Evolutionary conservation across 768 basidiomycete species (phyloP), one percentile per base, ranked within the genome.

Genomic region (Leccinum truebloodii): DNA sequence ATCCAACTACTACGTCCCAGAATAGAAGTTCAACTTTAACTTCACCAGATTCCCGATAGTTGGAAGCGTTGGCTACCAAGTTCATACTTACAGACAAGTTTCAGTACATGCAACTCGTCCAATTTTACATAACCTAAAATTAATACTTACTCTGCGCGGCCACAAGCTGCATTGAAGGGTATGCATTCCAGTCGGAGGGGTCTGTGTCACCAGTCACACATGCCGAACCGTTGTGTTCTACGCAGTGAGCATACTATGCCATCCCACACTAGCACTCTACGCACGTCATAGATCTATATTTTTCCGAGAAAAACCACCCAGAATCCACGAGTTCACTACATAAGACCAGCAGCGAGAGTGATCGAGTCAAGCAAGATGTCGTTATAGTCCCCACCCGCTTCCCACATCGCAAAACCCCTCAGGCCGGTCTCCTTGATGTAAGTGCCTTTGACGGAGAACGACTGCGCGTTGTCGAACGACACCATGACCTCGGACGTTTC

Each of bases 351-450:
- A 6, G 54, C 16, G 35, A 13, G 26, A 48, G 39, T 61, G 50
- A 90, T 86, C 4, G 87, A 76, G 70, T 87, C 78, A 4, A 89
- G 75, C 48, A 91, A 74, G 18, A 81, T 78, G 69, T 89, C 80
- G 44, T 85, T 71, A 54, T 74, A 81, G 72, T 89, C 88, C 10
- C 85, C 85, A 32, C 82, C 86, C 44, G 85, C 81, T 70, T 90
- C 86, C 87, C 87, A 89, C 73, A 87, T 81, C 3, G 85, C 77
- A 69, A 89, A 90, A 6, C 89, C 88, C 55, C 76, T 76, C 26
- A 90, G 71, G 6, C 81, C 82, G 26, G 73, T 71, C 20, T 71
- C 62, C 54, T 79, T 78, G 66, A 90, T 85, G 68, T 80, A 90
- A 8, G 70, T 66, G 8, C 88, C 88, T 73, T 89, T 89, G 51